Base-by-base conservation (phyloP, 2,329 filamentous ascomycete species). In the Cordyceps militaris region DNA sequence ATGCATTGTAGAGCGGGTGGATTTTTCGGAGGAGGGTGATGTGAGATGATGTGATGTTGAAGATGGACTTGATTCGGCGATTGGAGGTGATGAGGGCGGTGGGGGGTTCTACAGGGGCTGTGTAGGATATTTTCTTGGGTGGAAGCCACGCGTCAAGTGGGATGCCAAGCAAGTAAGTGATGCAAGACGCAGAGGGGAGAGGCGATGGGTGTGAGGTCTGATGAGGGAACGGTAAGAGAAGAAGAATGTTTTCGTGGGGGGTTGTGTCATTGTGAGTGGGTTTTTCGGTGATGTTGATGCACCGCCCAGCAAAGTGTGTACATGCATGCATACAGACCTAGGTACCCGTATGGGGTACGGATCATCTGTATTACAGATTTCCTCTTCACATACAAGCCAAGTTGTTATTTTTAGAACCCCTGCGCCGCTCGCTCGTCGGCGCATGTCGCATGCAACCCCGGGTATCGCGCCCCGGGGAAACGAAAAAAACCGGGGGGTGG, bases 381-480 rank as follows among this genome's bases (percentile, higher is more conserved):
- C n/a, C n/a, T n/a, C n/a, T n/a, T n/a, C n/a, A n/a, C n/a, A n/a
- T n/a, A n/a, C n/a, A n/a, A n/a, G n/a, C n/a, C n/a, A n/a, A n/a
- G n/a, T n/a, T n/a, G n/a, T 30, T 47, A 46, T 55, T 55, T 55
- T 55, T 46, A 46, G 42, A 55, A 55, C 7, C 28, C 16, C 44
- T 3, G 14, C 14, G 34, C 21, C 47, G 4, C 28, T 32, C 47
- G 10, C 47, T 5, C 9, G n/a, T 16, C 16, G 7, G 42, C 7
- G 44, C 44, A 28, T 10, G 43, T 21, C 34, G 4, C 5, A n/a
- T 28, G 10, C 4, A 34, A 42, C 49, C 8, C n/a, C 51, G 51
- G 51, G 26, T 46, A 46, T 55, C 51, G 51, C 14, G 51, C 21
- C 36, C 36, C 50, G 38, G 50, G 16, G 13, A 43, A 26, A 32